Percentiles rank a stretch among this genome's conserved stretches.
phyloP scores from a whole-genome alignment of 139 green algal genomes.

The Ettlia oleoabundans region DNA sequence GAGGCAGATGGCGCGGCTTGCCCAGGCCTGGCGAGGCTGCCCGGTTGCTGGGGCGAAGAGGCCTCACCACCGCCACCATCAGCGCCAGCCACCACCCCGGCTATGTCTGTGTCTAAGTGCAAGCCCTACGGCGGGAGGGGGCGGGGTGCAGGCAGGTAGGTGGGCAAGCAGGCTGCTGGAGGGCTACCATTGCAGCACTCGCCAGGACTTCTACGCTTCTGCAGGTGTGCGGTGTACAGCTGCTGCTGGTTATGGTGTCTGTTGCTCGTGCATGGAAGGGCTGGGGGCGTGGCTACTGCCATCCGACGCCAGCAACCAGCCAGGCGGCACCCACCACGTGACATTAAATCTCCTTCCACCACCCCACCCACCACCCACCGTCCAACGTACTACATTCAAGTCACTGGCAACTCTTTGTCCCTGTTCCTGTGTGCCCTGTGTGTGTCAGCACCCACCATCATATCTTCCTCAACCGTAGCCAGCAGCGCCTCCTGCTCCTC shows the following conservation, averaged over 20 bases:
- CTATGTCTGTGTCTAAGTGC: slow-evolving; percentile 10
- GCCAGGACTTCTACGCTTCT: too few species aligned
- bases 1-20: background rate
- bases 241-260: too few species aligned
- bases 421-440: background rate
- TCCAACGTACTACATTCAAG: too few species aligned
- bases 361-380: too few species aligned
- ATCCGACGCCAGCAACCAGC: too few species aligned
- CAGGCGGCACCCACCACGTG: too few species aligned
- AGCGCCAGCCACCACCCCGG: background rate
- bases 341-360: too few species aligned
- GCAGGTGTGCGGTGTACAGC: too few species aligned
- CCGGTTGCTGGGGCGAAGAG: background rate
- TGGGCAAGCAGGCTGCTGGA: background rate
- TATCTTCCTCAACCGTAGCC: slow-evolving; percentile 24
- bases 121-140: background rate
- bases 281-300: too few species aligned
- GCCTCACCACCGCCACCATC: background rate
- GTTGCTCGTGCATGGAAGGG: too few species aligned
- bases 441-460: slow-evolving; percentile 27
- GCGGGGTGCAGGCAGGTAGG: background rate
- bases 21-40: background rate
- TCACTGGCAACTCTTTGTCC: too few species aligned
- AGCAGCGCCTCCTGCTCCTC: slow-evolving; percentile 27
- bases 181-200: background rate